Conservation (phyloP, 768 basidiomycete species). For the Suillus paluster region DNA sequence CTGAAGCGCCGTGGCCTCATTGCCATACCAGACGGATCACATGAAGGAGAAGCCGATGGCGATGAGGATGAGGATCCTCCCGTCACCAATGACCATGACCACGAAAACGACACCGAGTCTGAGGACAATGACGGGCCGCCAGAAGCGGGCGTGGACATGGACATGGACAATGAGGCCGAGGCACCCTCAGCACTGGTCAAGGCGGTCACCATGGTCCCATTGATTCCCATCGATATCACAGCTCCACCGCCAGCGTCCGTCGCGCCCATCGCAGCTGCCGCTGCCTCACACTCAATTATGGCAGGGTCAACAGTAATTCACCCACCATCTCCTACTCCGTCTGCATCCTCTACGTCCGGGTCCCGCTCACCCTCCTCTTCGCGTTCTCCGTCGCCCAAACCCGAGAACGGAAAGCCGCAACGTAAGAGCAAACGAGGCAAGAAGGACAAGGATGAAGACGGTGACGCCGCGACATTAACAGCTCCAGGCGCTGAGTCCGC, state of each 20-base stretch:
- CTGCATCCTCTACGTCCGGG: constrained; percentile 41
- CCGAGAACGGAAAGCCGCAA: constrained; percentile 26
- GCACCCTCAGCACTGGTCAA: constrained; percentile 19
- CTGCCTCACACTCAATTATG: constrained; percentile 54
- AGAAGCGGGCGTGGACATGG: constrained; percentile 24
- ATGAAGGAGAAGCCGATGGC: constrained; percentile 15
- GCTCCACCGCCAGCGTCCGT: constrained; percentile 25
- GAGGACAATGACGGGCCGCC: constrained; percentile 28
- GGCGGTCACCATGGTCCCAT: constrained; percentile 3
- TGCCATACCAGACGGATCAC: not conserved
- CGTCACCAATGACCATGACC: constrained; percentile 9
- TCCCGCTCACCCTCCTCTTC: constrained; percentile 38
- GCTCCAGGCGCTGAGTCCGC: not conserved
- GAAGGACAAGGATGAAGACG: constrained; percentile 21
- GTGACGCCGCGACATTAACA: not conserved
- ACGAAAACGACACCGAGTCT: constrained; percentile 35
- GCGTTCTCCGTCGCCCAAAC: constrained; percentile 47
- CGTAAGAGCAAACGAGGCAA: constrained; percentile 24
- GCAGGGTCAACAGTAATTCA: constrained; percentile 45
- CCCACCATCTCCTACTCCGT: constrained; percentile 41
- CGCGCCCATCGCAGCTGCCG: constrained; percentile 39
- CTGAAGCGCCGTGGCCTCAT: constrained; percentile 4
- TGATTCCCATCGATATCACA: constrained; percentile 14
- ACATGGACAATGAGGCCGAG: constrained; percentile 21
- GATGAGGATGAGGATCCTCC: constrained; percentile 22